These are phyloP conservation scores for Trichoderma citrinoviride DNA, from an alignment of 2,329 filamentous ascomycete genomes.

Conservation along the genomic window DNA sequence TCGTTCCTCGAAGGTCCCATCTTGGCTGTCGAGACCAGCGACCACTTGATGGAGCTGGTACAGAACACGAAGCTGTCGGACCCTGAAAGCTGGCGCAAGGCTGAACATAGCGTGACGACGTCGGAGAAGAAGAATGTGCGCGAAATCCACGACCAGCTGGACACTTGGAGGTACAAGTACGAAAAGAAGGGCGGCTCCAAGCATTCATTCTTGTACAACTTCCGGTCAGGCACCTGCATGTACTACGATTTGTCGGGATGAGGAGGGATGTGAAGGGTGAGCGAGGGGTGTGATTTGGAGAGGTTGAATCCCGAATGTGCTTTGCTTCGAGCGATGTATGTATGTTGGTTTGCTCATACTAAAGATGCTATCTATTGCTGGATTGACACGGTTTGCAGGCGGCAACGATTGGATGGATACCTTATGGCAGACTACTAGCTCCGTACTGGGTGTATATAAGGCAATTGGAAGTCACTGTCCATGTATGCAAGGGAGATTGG, in stretches of 20 bases:
- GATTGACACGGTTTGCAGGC: too few species aligned
- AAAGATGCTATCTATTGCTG: too few species aligned
- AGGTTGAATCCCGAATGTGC: background rate
- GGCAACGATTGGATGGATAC: background rate
- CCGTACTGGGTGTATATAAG: too few species aligned
- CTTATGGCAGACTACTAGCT: too few species aligned
- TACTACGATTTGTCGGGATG: conserved; percentile 74
- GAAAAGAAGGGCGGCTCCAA: conserved; percentile 53
- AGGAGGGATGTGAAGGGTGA: background rate
- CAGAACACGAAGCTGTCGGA: conserved; percentile 73
- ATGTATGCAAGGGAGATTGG: too few species aligned
- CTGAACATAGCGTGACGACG: conserved; percentile 74
- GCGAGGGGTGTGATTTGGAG: conserved; percentile 24
- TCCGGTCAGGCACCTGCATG: conserved; percentile 76
- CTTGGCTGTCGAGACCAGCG: conserved; percentile 82
- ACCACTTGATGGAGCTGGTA: conserved; percentile 76
- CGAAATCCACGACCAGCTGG: conserved; percentile 76
- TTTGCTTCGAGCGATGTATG: background rate
- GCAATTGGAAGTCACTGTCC: too few species aligned
- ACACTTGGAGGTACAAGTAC: conserved; percentile 59
- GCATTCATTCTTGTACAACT: conserved; percentile 90
- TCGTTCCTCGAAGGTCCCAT: conserved; percentile 76
- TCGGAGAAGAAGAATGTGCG: conserved; percentile 78
- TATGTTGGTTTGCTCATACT: background rate
- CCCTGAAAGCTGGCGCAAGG: conserved; percentile 75